These are phyloP conservation scores for Lepiota venenata DNA, from an alignment of 768 basidiomycete genomes.

Conservation along the genomic window DNA sequence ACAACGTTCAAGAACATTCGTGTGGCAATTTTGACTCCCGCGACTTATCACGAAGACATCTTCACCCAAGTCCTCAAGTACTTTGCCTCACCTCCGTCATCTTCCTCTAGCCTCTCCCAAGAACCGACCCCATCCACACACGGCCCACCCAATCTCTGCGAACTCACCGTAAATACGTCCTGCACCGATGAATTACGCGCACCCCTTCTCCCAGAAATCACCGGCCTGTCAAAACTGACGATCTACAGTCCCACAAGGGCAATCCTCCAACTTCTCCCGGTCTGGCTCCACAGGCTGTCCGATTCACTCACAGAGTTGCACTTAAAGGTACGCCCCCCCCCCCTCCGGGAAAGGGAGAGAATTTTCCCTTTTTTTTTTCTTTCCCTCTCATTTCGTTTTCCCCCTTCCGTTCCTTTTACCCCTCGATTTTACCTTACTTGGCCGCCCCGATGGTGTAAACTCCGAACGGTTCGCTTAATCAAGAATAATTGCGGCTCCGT, in stretches of 20 bases:
- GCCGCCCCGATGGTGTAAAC: too few relatives aligned
- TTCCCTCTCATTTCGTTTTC: not conserved
- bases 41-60: slow-evolving; percentile 22
- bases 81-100: slow-evolving; percentile 9
- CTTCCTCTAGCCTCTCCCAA: not conserved
- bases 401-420: not conserved
- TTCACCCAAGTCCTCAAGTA: slow-evolving; percentile 24
- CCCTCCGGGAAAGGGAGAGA: too few relatives aligned
- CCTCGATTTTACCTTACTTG: not conserved
- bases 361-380: not conserved
- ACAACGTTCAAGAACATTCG: slow-evolving; percentile 27
- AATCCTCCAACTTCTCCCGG: slow-evolving; percentile 39
- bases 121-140: not conserved
- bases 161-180: slow-evolving; percentile 28
- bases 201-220: slow-evolving; percentile 21
- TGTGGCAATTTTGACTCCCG: slow-evolving; percentile 25
- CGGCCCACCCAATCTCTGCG: slow-evolving; percentile 12
- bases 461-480: not conserved
- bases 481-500: slow-evolving; percentile 63
- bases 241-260: slow-evolving; percentile 33
- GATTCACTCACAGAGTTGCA: slow-evolving; percentile 33
- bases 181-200: slow-evolving; percentile 27
- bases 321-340: slow-evolving; percentile 37
- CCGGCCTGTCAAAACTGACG: slow-evolving; percentile 23
- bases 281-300: slow-evolving; percentile 38